Evolutionary conservation across 805 yeast species (phyloP).

Genomic region (Blastobotrys muscicola): DNA sequence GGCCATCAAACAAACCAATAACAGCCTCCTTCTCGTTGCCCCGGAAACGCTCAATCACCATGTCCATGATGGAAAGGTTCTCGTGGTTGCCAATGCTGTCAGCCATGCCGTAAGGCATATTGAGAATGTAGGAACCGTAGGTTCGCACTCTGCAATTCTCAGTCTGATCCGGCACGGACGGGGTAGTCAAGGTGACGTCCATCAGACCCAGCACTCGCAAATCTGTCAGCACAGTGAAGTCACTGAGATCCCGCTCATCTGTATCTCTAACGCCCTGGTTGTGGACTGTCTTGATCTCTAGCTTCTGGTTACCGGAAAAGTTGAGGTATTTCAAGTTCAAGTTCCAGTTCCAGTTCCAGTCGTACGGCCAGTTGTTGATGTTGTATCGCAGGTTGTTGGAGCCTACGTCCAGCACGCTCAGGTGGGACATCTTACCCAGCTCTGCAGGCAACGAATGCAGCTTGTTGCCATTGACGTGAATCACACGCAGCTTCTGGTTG

Average conservation of each 20-base stretch:
- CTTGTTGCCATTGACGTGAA: conserved; percentile 75
- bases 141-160: conserved; percentile 81
- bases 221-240: conserved; percentile 64
- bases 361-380: conserved; percentile 88
- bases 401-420: conserved; percentile 79
- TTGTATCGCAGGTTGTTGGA: conserved; percentile 85
- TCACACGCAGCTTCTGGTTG: conserved; percentile 45
- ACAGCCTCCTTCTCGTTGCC: conserved; percentile 77
- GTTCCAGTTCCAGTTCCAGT: conserved; percentile 96
- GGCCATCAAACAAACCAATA: conserved; percentile 81
- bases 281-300: conserved; percentile 67
- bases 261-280: conserved; percentile 27
- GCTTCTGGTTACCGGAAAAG: conserved; percentile 84
- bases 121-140: conserved; percentile 68
- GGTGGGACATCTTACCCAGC: conserved; percentile 51
- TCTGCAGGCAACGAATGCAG: conserved; percentile 85
- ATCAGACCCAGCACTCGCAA: conserved; percentile 73
- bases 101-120: conserved; percentile 82
- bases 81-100: conserved; percentile 66
- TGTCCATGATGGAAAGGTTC: conserved; percentile 64
- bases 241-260: conserved; percentile 33
- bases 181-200: conserved; percentile 90
- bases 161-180: conserved; percentile 81
- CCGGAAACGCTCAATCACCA: conserved; percentile 77
- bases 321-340: conserved; percentile 66